phyloP scores from a whole-genome alignment of 2,329 filamentous ascomycete genomes.

The Paracoccidioides lutzii region DNA sequence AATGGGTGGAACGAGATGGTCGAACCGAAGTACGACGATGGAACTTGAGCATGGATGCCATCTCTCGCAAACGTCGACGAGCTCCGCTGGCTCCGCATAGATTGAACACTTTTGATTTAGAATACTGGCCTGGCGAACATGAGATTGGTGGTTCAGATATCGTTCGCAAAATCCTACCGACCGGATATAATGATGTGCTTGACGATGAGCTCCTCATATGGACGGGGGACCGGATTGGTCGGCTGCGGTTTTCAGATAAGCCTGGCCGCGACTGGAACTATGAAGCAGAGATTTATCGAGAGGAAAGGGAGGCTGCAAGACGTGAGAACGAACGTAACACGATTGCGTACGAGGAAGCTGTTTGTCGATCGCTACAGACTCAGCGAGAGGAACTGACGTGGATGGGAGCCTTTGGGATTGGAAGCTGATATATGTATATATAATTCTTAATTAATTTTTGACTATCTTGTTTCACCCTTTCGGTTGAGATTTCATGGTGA shows the following conservation, averaged over 20 bases:
- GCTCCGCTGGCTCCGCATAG: conserved; percentile 22
- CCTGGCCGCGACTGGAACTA: conserved; percentile 17
- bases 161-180: conserved; percentile 65
- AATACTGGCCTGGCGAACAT: conserved; percentile 42
- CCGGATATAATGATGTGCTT: conserved; percentile 26
- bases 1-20: conserved; percentile 85
- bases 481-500: neutral
- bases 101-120: conserved; percentile 29
- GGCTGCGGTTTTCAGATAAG: conserved; percentile 50
- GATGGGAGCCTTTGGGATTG: conserved; percentile 1
- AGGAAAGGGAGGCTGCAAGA: conserved; percentile 10
- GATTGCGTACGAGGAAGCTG: neutral
- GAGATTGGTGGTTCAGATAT: conserved; percentile 51
- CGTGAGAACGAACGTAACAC: neutral
- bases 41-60: conserved; percentile 39
- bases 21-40: conserved; percentile 41
- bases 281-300: conserved; percentile 19
- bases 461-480: neutral
- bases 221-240: conserved; percentile 74
- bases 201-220: conserved; percentile 64
- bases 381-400: neutral
- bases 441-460: neutral
- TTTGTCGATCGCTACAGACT: neutral
- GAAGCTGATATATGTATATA: neutral
- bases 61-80: conserved; percentile 5